phyloP scores from a whole-genome alignment of 1,139 yeast species.

The Blastobotrys serpentis region DNA sequence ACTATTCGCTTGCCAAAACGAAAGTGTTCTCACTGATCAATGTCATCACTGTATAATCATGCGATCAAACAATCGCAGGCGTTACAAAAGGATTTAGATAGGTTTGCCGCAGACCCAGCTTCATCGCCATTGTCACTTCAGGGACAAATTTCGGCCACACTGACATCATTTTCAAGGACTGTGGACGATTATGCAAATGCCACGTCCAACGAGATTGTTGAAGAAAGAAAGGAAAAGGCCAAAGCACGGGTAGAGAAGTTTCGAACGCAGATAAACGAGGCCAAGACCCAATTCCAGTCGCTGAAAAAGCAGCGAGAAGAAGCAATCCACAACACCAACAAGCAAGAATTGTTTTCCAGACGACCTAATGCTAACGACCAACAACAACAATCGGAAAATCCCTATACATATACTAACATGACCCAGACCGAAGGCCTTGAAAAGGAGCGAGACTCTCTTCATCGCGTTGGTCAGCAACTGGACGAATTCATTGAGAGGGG shows the following conservation, averaged over 20 bases:
- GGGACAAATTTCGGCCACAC: conserved; percentile 80
- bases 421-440: conserved; percentile 60
- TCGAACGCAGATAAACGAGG: conserved; percentile 56
- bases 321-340: conserved; percentile 45
- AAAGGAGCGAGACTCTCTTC: conserved; percentile 64
- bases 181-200: conserved; percentile 72
- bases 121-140: conserved; percentile 74
- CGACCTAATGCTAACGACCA: conserved; percentile 36
- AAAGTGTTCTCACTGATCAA: no score
- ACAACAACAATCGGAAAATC: conserved; percentile 54
- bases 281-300: conserved; percentile 56
- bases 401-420: conserved; percentile 42
- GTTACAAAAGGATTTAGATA: conserved; percentile 63
- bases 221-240: conserved; percentile 61
- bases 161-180: conserved; percentile 72
- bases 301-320: conserved; percentile 68
- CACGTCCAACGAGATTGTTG: conserved; percentile 57
- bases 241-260: conserved; percentile 61
- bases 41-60: conserved; percentile 84
- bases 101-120: conserved; percentile 64
- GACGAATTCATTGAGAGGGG: conserved; percentile 93
- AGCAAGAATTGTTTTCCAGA: conserved; percentile 63
- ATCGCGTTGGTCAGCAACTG: conserved; percentile 73
- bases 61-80: conserved; percentile 82
- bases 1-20: no score